Base-by-base conservation (phyloP, 164 flowering plant genomes). In the Malania oleifera region DNA sequence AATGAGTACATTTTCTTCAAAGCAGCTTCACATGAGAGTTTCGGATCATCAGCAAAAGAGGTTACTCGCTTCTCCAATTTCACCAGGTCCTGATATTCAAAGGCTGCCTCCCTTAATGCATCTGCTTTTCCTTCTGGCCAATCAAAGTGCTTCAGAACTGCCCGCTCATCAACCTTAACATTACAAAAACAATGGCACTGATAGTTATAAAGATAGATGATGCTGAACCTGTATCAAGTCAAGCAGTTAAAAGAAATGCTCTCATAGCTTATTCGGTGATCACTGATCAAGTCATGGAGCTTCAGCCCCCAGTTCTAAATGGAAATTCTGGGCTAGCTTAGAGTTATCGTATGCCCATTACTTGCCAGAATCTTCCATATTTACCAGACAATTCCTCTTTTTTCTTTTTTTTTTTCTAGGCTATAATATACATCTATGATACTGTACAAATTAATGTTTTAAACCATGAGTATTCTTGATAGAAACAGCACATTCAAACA, bases 91-190 rank as follows among this genome's bases (percentile, higher is more conserved):
- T 86, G 93, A 64, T 86, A 95, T 64, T 89, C 97, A 68, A 91
- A 95, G 14, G 99, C 81, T 45, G 99, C 97, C 67, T 95, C 99
- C 68, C 99, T 82, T 38, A 91, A 59, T 56, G 96, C 98, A 75
- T 95, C 99, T 34, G 98, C 97, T 76, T 91, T 95, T 14, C 90
- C 85, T 75, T 95, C 97, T 47, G 99, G 96, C 99, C 99, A 95
- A 66, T 95, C 99, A 55, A 95, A 95, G 74, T 95, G 96, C 82
- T 95, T 95, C 22, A 95, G 91, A 39, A 91, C 99, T 14, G 96
- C 97, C 52, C 96, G 82, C 73, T 95, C 97, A 68, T 95, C 99
- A 56, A 91, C 97, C 99, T 93, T 54, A 13, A 7, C 28, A 59
- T 37, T 24, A 26, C 12, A 40, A 10, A 35, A 24, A 35, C 31